Evolutionary conservation across 257 asterid genomes (phyloP).

Genomic region (Lithospermum erythrorhizon): DNA sequence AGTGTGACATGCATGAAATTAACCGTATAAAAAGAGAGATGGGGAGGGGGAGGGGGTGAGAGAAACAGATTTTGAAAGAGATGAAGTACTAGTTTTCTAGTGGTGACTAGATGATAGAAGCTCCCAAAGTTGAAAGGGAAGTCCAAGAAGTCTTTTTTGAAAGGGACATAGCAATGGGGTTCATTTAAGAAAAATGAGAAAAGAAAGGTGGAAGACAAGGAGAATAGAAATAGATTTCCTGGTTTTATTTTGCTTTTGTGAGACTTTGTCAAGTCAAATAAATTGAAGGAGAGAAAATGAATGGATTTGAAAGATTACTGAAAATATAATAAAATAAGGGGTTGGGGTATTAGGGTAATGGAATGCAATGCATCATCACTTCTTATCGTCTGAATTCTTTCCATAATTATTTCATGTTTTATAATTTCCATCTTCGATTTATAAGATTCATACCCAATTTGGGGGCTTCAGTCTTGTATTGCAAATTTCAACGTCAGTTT

Average conservation of each 20-base stretch:
- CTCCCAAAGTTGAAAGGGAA: neutral
- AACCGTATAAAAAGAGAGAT: too few species aligned
- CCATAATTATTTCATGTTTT: too few species aligned
- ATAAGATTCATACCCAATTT: too few species aligned
- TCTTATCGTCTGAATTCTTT: too few species aligned
- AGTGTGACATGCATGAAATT: neutral
- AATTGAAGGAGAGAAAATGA: neutral
- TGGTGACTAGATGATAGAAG: neutral
- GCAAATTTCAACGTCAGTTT: too few species aligned
- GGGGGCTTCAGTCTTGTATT: too few species aligned
- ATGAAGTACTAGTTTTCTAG: neutral
- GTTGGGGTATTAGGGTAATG: neutral
- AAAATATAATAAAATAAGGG: neutral
- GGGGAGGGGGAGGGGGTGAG: neutral
- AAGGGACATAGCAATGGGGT: neutral
- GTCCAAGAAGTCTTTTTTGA: neutral
- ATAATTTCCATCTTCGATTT: too few species aligned
- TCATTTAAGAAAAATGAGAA: neutral
- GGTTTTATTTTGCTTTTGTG: neutral
- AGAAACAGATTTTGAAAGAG: neutral
- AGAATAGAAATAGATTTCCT: neutral
- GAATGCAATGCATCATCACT: neutral
- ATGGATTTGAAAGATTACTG: neutral
- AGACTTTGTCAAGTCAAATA: neutral
- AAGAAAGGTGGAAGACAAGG: neutral